Base-by-base conservation (phyloP, 2,329 filamentous ascomycete genomes). In the Xylaria sp. region DNA sequence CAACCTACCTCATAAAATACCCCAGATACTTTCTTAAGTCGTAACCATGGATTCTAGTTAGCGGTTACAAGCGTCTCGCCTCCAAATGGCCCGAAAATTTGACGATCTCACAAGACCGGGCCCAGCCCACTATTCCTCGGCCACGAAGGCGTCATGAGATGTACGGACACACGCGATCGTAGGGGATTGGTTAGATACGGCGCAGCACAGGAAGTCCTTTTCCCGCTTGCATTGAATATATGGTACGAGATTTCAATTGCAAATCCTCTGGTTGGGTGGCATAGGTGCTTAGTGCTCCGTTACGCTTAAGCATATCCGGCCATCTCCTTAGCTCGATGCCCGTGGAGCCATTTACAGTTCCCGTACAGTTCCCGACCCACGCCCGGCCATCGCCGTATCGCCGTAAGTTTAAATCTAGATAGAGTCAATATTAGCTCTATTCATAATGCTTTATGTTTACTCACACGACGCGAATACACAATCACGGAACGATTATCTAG, bases 291-390 rank as follows among this genome's bases (percentile, higher is more conserved):
- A 68, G 61, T 64, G 30, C 32, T 51, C 30, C 19, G 36, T 12
- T 50, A 32, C 67, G 67, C 64, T 24, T 69, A 64, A 67, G 34
- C 39, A 69, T 69, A 64, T 42, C 67, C 67, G 64, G 50, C 30
- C 45, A 50, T 58, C 34, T 59, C 6, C n/a, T 47, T 59, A 66
- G 58, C 14, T 51, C 27, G 21, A 58, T 21, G 8, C 54, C 45
- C 63, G 62, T 36, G 58, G 67, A 53, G 59, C 56, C 64, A 11
- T 24, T 34, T 59, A 69, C 64, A 69, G 67, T 69, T 69, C 45
- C 67, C 64, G 64, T 60, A 64, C 67, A 69, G 67, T 69, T 59
- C 17, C 47, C 58, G 24, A 48, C 58, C 54, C 9, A 50, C 57
- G 27, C 14, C 45, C 17, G 7, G 19, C 51, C 30, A 19, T 21